These are phyloP conservation scores for Phaffomyces opuntiae DNA, from an alignment of 805 yeast species.

Conservation along the genomic window DNA sequence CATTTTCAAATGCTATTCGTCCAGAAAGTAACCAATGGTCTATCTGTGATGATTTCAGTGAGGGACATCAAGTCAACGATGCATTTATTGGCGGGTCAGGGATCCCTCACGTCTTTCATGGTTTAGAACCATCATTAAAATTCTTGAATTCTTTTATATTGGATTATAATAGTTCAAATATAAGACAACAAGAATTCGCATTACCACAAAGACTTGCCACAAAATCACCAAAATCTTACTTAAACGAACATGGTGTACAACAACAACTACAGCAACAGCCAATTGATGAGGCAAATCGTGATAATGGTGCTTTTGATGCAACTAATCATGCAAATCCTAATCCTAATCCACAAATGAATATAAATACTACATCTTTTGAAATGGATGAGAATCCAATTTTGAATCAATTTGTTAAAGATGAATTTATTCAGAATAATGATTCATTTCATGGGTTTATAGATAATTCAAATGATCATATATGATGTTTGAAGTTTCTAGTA, in stretches of 20 bases:
- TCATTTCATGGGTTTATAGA: slow-evolving; percentile 4
- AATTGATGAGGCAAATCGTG: background rate
- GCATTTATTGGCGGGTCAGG: slow-evolving; percentile 58
- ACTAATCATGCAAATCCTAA: slow-evolving; percentile 5
- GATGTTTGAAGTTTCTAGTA: too few species aligned
- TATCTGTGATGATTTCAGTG: slow-evolving; percentile 77
- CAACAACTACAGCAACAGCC: slow-evolving; percentile 1
- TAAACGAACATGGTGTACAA: slow-evolving; percentile 1
- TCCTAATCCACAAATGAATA: slow-evolving; percentile 4
- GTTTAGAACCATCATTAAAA: slow-evolving; percentile 42
- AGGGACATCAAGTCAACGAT: slow-evolving; percentile 70
- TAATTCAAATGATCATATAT: background rate
- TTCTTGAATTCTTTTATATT: slow-evolving; percentile 48
- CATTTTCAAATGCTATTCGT: slow-evolving; percentile 48
- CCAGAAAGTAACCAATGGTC: slow-evolving; percentile 63
- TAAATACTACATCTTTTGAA: slow-evolving; percentile 1
- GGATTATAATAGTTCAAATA: slow-evolving; percentile 34
- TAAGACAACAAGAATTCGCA: slow-evolving; percentile 20
- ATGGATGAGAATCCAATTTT: slow-evolving; percentile 5
- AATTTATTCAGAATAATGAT: slow-evolving; percentile 2
- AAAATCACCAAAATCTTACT: slow-evolving; percentile 13
- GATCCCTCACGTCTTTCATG: slow-evolving; percentile 64
- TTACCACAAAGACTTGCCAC: slow-evolving; percentile 17
- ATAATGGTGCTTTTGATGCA: slow-evolving; percentile 1
- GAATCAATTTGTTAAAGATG: slow-evolving; percentile 9